Evolutionary conservation across 2,329 filamentous ascomycete genomes (phyloP), one percentile per base, ranked within the genome.

Genomic region (Juglanconis sp.): DNA sequence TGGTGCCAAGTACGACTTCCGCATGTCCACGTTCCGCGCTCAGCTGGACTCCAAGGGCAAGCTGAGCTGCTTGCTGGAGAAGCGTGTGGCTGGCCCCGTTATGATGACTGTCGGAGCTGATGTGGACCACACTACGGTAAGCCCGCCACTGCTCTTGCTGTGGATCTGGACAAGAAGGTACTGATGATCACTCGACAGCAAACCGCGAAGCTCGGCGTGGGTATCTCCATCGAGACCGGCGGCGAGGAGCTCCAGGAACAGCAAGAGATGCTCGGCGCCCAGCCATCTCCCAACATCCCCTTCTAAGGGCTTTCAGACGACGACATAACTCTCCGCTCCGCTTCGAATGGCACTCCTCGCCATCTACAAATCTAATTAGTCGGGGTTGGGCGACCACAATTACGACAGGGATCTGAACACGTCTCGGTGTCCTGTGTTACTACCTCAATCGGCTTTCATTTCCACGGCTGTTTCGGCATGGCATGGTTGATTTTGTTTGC

Each of bases 1-100:
- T 69, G 95, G 94, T 70, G 91, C 92, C 73, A 99, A 99, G 79
- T 99, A 99, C 79, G 94, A 97, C 75, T 99, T 99, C 86, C 87
- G 91, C 72, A 91, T 92, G 79, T 95, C 91, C 58, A 95, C 92
- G 54, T 96, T 97, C 87, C 88, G 94, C 66, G 95, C 94, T 49
- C 95, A 99, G 79, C 85, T 98, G 69, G 95, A 99, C 79, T 96
- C 92, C 71, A 88, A 91, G 74, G 95, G 95, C 74, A 96, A 96
- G 81, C 83, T 99, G 63, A 91, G 90, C 77, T 95, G 92, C 73
- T 79, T 97, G 71, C 80, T 98, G 68, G 95, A 99, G 83, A 98
- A 97, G 87, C 89, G 92, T 71, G 91, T 99, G 71, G 92, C 92
- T 35, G 92, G 92, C 65, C 90, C 93, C 34, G 92, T 99, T 61